Evolutionary conservation across 2,329 filamentous ascomycete species (phyloP).

Genomic region (Alternaria sp.): DNA sequence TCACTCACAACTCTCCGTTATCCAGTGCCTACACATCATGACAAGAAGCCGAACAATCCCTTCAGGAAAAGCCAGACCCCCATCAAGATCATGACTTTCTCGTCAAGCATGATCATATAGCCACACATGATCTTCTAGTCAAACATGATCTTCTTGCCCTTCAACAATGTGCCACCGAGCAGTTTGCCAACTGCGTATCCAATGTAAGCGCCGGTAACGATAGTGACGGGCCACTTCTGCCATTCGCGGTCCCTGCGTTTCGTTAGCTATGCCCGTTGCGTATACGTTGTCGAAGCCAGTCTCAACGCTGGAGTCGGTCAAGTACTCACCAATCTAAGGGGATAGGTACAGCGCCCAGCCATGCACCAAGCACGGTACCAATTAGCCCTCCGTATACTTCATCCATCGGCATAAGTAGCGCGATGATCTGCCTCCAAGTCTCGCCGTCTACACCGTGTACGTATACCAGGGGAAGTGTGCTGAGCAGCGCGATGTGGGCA

Average conservation of each 20-base stretch:
- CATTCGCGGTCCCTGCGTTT: slow-evolving; percentile 82
- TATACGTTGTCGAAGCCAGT: background rate
- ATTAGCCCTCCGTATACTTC: slow-evolving; percentile 81
- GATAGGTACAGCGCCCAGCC: slow-evolving; percentile 93
- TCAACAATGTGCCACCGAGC: slow-evolving; percentile 59
- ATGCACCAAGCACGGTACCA: slow-evolving; percentile 82
- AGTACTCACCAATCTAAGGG: slow-evolving; percentile 81
- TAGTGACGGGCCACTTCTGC: slow-evolving; percentile 97
- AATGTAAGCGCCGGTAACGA: slow-evolving; percentile 80
- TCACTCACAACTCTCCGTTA: background rate
- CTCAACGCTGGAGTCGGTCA: too few species aligned
- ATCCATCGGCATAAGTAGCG: slow-evolving; percentile 76
- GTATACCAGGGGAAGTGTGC: slow-evolving; percentile 82
- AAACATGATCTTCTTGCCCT: slow-evolving; percentile 55
- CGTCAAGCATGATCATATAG: background rate
- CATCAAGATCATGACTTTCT: slow-evolving; percentile 1
- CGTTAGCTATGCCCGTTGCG: background rate
- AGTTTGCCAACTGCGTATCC: slow-evolving; percentile 77
- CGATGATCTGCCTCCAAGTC: slow-evolving; percentile 74
- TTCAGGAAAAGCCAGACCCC: background rate
- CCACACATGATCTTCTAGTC: slow-evolving; percentile 31
- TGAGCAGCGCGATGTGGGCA: slow-evolving; percentile 80
- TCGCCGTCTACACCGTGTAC: slow-evolving; percentile 76
- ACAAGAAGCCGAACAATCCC: background rate
- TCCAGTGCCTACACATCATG: background rate